Evolutionary conservation across 2,329 filamentous ascomycete species (phyloP), one percentile per base, ranked within the genome.

Genomic region (Coniochaeta sp.): DNA sequence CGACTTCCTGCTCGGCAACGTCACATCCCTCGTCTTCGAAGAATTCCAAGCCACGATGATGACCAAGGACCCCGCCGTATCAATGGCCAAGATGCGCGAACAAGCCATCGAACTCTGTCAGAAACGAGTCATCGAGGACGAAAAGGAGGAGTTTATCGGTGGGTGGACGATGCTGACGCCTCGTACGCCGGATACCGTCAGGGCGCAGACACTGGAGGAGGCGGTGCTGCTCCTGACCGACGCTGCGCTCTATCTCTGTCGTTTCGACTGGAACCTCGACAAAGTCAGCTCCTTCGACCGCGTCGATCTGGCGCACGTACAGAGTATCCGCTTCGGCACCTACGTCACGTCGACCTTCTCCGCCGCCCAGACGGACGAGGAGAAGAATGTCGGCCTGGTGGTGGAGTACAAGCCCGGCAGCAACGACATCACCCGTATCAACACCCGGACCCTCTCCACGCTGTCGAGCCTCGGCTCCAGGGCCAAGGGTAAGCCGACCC

Each of bases 1-100:
- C 65, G 95, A 99, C 72, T 98, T 95, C 70, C 82, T 96, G 4
- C 83, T 98, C 0, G 95, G 95, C 22, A 95, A 95, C 66, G 90
- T 96, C 12, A 91, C 89, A 0, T 88, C 87, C 1, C 80, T 87
- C 17, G 89, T 96, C 2, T 98, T 98, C 70, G 90, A 93, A 60
- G 95, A 99, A 66, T 99, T 99, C 64, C 92, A 97, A 69, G 86
- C 89, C 17, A 89, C 93, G 66, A 92, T 99, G 85, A 96, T 93
- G 84, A 93, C 88, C 50, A 89, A 90, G 54, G 95, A 99, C 69
- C 93, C 93, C 16, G 92, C 91, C 0, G 85, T 98, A 16, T 96
- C 93, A 1, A 86, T 96, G 71, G 81, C 86, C 38, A 91, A 89
- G 67, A 87, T 96, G 71, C 84, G 93, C 44, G 89, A 96, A 70